Conservation (phyloP, 306 rosid genomes). For the Sicyos baderoa region DNA sequence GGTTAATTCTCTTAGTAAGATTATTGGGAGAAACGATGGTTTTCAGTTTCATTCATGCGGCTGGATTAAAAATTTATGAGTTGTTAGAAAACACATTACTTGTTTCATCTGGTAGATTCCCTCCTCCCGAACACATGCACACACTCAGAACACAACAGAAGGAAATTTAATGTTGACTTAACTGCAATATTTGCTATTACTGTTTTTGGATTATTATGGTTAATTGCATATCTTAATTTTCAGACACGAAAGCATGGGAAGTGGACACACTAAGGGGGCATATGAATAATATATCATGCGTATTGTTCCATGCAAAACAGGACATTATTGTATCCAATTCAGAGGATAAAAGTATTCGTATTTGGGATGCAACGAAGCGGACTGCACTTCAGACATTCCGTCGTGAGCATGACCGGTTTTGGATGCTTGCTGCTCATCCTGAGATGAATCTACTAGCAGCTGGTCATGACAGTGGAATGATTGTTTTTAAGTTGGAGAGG, state of each 20-base stretch:
- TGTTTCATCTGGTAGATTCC: neutral
- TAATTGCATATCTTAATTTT: slow-evolving; percentile 18
- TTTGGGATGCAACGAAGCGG: slow-evolving; percentile 88
- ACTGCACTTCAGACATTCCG: slow-evolving; percentile 93
- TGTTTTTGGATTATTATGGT: neutral
- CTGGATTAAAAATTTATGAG: neutral
- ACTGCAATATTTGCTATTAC: neutral
- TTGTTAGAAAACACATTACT: neutral
- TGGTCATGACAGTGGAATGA: slow-evolving; percentile 95
- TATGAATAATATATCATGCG: slow-evolving; percentile 92
- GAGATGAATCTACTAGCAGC: slow-evolving; percentile 95
- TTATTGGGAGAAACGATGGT: neutral
- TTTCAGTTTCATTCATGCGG: slow-evolving; percentile 3
- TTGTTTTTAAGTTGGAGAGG: slow-evolving; percentile 85
- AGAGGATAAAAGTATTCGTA: slow-evolving; percentile 87
- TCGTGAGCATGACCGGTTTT: slow-evolving; percentile 85
- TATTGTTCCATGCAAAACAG: slow-evolving; percentile 87
- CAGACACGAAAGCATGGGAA: slow-evolving; percentile 97
- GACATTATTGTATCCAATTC: slow-evolving; percentile 90
- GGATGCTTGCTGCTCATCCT: slow-evolving; percentile 93
- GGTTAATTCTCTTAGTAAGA: neutral
- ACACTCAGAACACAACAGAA: neutral
- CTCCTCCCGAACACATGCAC: neutral
- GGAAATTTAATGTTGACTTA: neutral
- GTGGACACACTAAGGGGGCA: slow-evolving; percentile 94